phyloP scores from a whole-genome alignment of 176 grass and related monocot genomes.

The Eleusine coracana region DNA sequence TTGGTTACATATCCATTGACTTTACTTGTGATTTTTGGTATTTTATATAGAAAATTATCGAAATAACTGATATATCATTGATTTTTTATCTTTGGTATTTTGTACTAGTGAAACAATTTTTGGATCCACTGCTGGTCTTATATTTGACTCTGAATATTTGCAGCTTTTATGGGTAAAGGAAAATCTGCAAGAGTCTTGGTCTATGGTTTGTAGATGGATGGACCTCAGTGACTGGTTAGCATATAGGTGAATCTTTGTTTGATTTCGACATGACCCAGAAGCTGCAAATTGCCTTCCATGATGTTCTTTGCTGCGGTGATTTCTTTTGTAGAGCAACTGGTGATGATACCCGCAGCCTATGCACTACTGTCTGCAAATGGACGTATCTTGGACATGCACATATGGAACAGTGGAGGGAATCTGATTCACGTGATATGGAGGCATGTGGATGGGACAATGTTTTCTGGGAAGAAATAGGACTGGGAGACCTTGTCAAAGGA shows the following conservation, averaged over 20 bases:
- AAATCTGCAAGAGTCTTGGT: slow-evolving; percentile 93
- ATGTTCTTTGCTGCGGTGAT: slow-evolving; percentile 22
- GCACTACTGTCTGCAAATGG: slow-evolving; percentile 98
- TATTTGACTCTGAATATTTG: slow-evolving; percentile 29
- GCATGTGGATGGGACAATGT: slow-evolving; percentile 94
- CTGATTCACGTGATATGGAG: slow-evolving; percentile 76
- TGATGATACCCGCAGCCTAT: slow-evolving; percentile 94
- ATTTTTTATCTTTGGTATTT: not conserved
- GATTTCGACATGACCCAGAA: slow-evolving; percentile 13
- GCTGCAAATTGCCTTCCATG: slow-evolving; percentile 9
- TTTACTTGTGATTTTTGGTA: not conserved
- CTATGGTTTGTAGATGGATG: slow-evolving; percentile 94
- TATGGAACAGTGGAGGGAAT: slow-evolving; percentile 72
- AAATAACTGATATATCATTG: slow-evolving; percentile 21
- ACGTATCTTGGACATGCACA: slow-evolving; percentile 93
- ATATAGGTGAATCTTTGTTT: slow-evolving; percentile 64
- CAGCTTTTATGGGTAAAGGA: slow-evolving; percentile 98
- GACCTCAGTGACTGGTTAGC: slow-evolving; percentile 98
- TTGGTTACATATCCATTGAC: not conserved
- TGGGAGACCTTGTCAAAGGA: slow-evolving; percentile 78
- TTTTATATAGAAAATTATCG: not conserved
- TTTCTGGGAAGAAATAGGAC: slow-evolving; percentile 97
- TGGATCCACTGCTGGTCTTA: not conserved
- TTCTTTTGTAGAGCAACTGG: slow-evolving; percentile 77
- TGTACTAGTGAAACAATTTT: not conserved